Base-by-base conservation (phyloP, 2,329 filamentous ascomycete species). In the Lachnellula occidentalis region DNA sequence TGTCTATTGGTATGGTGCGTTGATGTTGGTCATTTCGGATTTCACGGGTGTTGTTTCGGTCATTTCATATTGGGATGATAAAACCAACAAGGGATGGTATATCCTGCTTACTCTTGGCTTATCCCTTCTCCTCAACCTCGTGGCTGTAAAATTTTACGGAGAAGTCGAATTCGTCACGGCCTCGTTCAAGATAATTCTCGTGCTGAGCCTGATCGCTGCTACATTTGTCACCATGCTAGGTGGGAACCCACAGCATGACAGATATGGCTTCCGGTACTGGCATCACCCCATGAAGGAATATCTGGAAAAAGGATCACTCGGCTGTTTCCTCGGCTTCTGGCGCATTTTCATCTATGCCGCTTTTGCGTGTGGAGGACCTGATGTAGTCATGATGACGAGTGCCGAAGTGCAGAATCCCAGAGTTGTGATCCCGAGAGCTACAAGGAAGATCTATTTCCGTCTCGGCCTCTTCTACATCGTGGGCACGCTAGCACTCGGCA, bases 241-340 rank as follows among this genome's bases (percentile, higher is more conserved):
- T 37, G 80, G 80, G 50, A 78, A 73, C 0, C 80, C 80, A 5
- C 71, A 71, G 50, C 75, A 78, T 54, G 69, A 77, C 17, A 71
- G 73, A 2, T 66, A 79, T 7, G 78, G 78, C n/a, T 78, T 78
- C 63, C 64, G 67, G 24, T 76, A 76, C 59, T 79, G 76, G 76
- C 74, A 37, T 86, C 85, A 71, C 88, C 82, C 42, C 84, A 86
- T 0, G 85, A 83, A 3, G 81, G 79, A 85, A 62, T 81, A 85
- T 64, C 78, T 87, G 15, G 76, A 75, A 3, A 72, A 71, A 0
- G 82, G 81, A 2, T 48, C 64, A 11, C 80, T 76, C 71, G 85
- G 85, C 14, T 74, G 76, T 15, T 88, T 88, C 64, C 74, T 87
- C 5, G 59, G 48, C 1, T 57, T 55, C 31, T 59, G 63, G 73